These are phyloP conservation scores for Venturia oleaginea DNA, from an alignment of 2,329 filamentous ascomycete genomes.

Conservation along the genomic window DNA sequence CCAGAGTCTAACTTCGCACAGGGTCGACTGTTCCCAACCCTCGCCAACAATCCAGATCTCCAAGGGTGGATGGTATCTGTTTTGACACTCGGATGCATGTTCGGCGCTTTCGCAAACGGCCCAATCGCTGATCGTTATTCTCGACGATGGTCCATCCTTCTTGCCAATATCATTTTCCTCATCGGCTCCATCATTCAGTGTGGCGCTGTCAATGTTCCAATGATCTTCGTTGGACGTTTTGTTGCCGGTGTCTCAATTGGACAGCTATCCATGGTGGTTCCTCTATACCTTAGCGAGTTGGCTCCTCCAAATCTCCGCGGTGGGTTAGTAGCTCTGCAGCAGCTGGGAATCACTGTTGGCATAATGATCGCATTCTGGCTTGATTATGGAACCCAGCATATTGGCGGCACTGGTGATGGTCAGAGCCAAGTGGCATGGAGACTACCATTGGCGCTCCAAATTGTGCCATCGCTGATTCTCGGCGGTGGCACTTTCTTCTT, in stretches of 20 bases:
- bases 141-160: conserved; percentile 49
- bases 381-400: conserved; percentile 15
- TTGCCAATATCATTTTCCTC: conserved; percentile 49
- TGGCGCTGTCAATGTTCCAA: conserved; percentile 45
- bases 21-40: conserved; percentile 39
- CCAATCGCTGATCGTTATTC: conserved; percentile 54
- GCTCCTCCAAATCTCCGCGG: conserved; percentile 51
- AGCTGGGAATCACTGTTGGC: conserved; percentile 41
- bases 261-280: conserved; percentile 50
- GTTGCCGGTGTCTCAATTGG: conserved; percentile 52
- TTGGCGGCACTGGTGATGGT: conserved; percentile 12
- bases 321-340: not conserved
- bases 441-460: conserved; percentile 40
- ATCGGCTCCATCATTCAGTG: conserved; percentile 52
- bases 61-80: conserved; percentile 57
- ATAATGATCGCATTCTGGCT: conserved; percentile 24
- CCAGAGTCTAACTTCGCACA: not conserved
- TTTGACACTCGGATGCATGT: conserved; percentile 49
- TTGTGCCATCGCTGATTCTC: conserved; percentile 35
- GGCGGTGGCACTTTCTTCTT: conserved; percentile 35
- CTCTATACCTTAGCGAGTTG: conserved; percentile 55
- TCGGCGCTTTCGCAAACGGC: conserved; percentile 46
- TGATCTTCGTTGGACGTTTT: conserved; percentile 51
- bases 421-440: conserved; percentile 12
- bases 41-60: conserved; percentile 36